Evolutionary conservation across 306 rosid genomes (phyloP).

Genomic region (Carpinus viminea): DNA sequence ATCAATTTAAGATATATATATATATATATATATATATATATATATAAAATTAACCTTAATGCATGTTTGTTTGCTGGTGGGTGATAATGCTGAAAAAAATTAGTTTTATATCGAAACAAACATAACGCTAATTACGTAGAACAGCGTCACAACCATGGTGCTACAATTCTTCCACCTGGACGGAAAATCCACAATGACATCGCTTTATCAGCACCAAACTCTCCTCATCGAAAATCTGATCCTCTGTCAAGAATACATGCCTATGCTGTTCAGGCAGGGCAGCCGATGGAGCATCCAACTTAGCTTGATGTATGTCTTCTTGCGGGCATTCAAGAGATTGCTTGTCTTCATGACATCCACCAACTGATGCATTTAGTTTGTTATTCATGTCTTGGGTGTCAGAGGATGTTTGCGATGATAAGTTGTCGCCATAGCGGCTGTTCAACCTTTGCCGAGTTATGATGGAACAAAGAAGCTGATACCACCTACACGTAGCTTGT

Average conservation of each 20-base stretch:
- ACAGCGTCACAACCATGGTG: background rate
- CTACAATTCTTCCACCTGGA: conserved; percentile 84
- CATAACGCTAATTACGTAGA: background rate
- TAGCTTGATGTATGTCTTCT: conserved; percentile 18
- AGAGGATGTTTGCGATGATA: conserved; percentile 35
- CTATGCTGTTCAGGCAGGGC: conserved; percentile 44
- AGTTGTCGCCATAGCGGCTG: conserved; percentile 52
- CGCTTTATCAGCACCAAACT: conserved; percentile 62
- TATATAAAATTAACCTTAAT: no score
- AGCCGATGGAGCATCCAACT: conserved; percentile 26
- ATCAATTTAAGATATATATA: no score
- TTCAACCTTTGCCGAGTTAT: conserved; percentile 82
- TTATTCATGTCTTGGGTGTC: conserved; percentile 24
- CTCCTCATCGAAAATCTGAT: conserved; percentile 57
- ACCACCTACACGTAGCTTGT: conserved; percentile 76
- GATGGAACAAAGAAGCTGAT: conserved; percentile 88
- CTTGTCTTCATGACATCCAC: conserved; percentile 32
- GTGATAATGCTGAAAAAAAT: no score
- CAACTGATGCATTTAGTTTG: conserved; percentile 28
- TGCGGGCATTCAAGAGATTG: conserved; percentile 29
- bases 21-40: no score
- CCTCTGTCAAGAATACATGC: conserved; percentile 78
- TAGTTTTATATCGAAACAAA: no score
- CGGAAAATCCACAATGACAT: conserved; percentile 79
- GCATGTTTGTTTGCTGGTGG: no score